Evolutionary conservation across 768 basidiomycete genomes (phyloP).

Genomic region (Auricularia heimuer): DNA sequence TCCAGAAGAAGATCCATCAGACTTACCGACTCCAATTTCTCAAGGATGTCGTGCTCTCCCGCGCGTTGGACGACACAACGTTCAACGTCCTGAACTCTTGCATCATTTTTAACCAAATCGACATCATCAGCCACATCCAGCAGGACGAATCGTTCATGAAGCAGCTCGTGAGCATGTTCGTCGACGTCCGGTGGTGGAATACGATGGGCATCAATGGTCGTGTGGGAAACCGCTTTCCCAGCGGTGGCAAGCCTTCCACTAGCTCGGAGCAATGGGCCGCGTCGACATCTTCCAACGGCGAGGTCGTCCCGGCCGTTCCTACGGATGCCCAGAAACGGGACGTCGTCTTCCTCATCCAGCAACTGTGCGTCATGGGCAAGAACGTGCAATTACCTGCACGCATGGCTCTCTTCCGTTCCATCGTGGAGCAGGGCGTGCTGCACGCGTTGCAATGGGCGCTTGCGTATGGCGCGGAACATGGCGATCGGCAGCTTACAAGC

Average conservation of each 20-base stretch:
- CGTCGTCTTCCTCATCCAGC: conserved; percentile 81
- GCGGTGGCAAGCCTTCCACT: not conserved
- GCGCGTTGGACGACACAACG: conserved; percentile 89
- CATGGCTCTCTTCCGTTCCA: conserved; percentile 71
- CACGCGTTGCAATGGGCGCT: conserved; percentile 93
- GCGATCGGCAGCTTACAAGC: conserved; percentile 52
- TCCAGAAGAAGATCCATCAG: conserved; percentile 88
- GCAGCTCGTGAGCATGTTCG: conserved; percentile 68
- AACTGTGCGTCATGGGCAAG: conserved; percentile 92
- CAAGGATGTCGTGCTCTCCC: conserved; percentile 95
- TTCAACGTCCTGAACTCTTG: conserved; percentile 95
- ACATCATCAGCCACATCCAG: conserved; percentile 88
- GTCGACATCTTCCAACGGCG: not conserved
- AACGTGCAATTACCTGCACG: conserved; percentile 87
- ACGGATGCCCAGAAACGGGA: conserved; percentile 56
- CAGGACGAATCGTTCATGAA: conserved; percentile 63
- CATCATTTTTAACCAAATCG: conserved; percentile 98
- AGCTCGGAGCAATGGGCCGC: not conserved
- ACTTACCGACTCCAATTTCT: conserved; percentile 95
- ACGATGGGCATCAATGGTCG: not conserved
- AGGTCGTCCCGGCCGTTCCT: not conserved
- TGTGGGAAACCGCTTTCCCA: not conserved
- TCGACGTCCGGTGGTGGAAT: conserved; percentile 17
- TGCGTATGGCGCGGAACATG: conserved; percentile 49
- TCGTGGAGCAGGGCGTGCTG: conserved; percentile 82